Base-by-base conservation (phyloP, 116 monocot species). In the Phalaenopsis hybrid region DNA sequence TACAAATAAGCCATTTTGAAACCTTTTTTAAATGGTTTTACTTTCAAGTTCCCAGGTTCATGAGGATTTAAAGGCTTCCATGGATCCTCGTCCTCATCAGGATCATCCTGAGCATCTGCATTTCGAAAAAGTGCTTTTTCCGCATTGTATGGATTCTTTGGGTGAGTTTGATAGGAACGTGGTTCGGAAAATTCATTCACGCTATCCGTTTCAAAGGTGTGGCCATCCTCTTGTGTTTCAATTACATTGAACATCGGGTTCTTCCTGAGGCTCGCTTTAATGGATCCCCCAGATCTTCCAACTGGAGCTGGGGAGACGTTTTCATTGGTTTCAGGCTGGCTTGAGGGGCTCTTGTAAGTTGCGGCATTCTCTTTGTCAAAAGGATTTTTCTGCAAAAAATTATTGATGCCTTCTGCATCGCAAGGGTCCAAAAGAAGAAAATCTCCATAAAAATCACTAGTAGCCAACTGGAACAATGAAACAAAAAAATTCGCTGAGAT, bases 41-140 rank as follows among this genome's bases (percentile, higher is more conserved):
- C 81, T 83, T 90, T 91, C 75, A 98, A 82, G 77, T 86, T 89
- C 74, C 97, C 97, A 81, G 86, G 86, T 85, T 98, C 94, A 88
- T 98, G 90, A 81, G 97, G 97, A 89, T 98, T 89, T 79, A 98
- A 84, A 85, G 94, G 94, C 72, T 90, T 93, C 94, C 94, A 94
- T 37, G 94, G 93, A 85, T 92, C 91, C 37, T 91, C 88, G 44
- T 90, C 93, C 72, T 82, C 82, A 37, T 98, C 97, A 58, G 86
- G 88, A 85, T 89, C 87, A 82, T 88, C 86, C 18, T 44, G 75
- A 65, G 2, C 48, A 85, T 87, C 73, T 67, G 88, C 81, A 87
- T 25, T 79, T 79, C 82, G 86, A 84, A 75, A 46, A 79, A 79
- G 55, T 78, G 81, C 79, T 80, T 85, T 83, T 11, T 85, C 86